Conservation (phyloP, 768 basidiomycete genomes). For the Galerina sulciceps region DNA sequence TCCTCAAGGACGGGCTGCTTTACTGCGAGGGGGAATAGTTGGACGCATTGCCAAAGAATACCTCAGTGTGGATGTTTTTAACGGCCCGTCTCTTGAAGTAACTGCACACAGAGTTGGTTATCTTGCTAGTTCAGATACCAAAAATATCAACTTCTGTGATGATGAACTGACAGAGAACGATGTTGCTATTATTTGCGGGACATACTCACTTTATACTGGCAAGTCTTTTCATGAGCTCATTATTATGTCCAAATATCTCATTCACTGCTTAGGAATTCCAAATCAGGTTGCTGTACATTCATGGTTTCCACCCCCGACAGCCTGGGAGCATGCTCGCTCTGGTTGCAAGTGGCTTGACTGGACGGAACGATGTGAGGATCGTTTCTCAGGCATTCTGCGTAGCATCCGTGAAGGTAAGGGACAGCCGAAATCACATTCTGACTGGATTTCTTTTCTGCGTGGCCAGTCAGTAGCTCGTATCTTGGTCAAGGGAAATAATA, state of each 20-base stretch:
- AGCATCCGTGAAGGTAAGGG: neutral
- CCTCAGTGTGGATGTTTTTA: conserved; percentile 6
- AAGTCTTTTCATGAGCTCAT: neutral
- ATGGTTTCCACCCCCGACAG: conserved; percentile 14
- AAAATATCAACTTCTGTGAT: conserved; percentile 6
- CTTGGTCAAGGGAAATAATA: neutral
- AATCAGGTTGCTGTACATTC: conserved; percentile 1
- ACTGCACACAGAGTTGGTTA: neutral
- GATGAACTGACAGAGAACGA: conserved; percentile 12
- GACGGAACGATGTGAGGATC: conserved; percentile 1
- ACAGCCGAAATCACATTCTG: neutral
- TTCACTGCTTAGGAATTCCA: neutral
- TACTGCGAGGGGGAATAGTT: conserved; percentile 15
- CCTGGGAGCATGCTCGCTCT: neutral
- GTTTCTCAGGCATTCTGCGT: neutral
- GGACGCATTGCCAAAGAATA: conserved; percentile 12
- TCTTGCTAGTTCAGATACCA: neutral
- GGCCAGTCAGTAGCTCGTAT: neutral
- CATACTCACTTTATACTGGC: conserved; percentile 12
- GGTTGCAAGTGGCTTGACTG: conserved; percentile 14
- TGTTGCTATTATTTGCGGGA: conserved; percentile 9
- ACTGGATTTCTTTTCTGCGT: neutral
- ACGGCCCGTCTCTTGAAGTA: conserved; percentile 15
- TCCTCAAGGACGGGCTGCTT: conserved; percentile 10
- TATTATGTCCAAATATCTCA: neutral